Evolutionary conservation across 164 flowering plant genomes (phyloP).

Genomic region (Magnolia changhungtana): DNA sequence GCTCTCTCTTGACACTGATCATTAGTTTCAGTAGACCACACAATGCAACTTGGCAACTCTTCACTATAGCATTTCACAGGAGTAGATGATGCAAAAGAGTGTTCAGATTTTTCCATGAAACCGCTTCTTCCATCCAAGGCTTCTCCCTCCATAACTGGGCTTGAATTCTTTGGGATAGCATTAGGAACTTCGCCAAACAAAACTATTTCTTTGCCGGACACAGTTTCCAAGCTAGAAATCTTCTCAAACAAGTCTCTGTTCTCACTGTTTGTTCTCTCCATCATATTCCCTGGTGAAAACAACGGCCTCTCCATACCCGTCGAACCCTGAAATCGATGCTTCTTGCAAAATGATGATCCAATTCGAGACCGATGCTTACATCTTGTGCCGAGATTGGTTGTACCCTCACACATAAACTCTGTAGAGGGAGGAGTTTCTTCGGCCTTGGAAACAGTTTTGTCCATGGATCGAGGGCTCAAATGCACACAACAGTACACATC

Average conservation of each 20-base stretch:
- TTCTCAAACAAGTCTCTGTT: conserved; percentile 27
- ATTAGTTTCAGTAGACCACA: conserved; percentile 32
- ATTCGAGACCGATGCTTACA: conserved; percentile 81
- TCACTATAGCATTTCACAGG: conserved; percentile 17
- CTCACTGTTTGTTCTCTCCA: conserved; percentile 48
- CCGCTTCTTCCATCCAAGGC: conserved; percentile 22
- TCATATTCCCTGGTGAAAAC: conserved; percentile 32
- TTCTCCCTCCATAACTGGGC: conserved; percentile 27
- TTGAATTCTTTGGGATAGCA: conserved; percentile 32
- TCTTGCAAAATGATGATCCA: conserved; percentile 82
- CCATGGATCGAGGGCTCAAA: conserved; percentile 55
- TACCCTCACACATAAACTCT: conserved; percentile 76
- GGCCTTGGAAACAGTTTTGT: conserved; percentile 39
- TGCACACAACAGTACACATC: conserved; percentile 94
- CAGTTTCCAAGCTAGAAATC: conserved; percentile 25
- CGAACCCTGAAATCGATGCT: conserved; percentile 50
- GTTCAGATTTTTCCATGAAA: conserved; percentile 29
- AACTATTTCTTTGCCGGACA: conserved; percentile 40
- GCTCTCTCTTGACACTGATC: conserved; percentile 60
- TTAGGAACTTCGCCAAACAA: conserved; percentile 32
- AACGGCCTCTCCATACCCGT: conserved; percentile 21
- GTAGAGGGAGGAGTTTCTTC: conserved; percentile 42
- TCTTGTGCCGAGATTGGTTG: conserved; percentile 77
- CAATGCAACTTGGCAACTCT: conserved; percentile 51
- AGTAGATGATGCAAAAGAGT: conserved; percentile 6